phyloP scores from a whole-genome alignment of 495 filamentous ascomycete genomes.

The Hapsidospora chrysogenum region DNA sequence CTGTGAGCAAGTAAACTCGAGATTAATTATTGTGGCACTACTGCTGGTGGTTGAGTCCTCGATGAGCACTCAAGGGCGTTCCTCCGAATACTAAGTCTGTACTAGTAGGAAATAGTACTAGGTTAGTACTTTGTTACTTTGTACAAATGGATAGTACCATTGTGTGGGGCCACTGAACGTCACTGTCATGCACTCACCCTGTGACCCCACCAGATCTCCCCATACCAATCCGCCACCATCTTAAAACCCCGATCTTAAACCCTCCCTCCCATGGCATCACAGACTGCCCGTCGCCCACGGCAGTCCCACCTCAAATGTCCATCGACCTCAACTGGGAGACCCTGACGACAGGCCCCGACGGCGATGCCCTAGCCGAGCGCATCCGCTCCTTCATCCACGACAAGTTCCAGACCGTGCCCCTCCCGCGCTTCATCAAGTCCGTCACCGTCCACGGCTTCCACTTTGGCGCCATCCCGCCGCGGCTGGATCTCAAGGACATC shows the following conservation, averaged over 20 bases:
- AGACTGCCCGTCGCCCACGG: no score
- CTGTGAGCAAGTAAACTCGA: no score
- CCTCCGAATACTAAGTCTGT: no score
- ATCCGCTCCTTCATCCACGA: slow-evolving; percentile 91
- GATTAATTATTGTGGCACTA: no score
- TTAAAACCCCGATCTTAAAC: no score
- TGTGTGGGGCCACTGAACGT: neutral
- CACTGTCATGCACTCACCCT: neutral
- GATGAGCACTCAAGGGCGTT: no score
- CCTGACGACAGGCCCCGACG: slow-evolving; percentile 78
- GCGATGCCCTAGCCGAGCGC: slow-evolving; percentile 58
- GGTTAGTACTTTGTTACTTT: no score
- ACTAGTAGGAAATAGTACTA: no score
- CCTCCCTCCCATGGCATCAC: no score
- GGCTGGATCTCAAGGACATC: slow-evolving; percentile 87
- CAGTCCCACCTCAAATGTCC: slow-evolving; percentile 52
- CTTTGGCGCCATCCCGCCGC: slow-evolving; percentile 68
- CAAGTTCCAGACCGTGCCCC: slow-evolving; percentile 77
- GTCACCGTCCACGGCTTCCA: slow-evolving; percentile 89
- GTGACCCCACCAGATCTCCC: neutral
- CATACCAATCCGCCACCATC: no score
- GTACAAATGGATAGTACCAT: no score
- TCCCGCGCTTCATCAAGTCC: slow-evolving; percentile 91
- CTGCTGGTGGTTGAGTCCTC: no score
- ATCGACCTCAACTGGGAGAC: slow-evolving; percentile 93